A percentile compares a stretch with the other conserved stretches of the same genome.
phyloP scores from a whole-genome alignment of 2,329 filamentous ascomycete genomes.

The Penicillium aurantiogriseum region DNA sequence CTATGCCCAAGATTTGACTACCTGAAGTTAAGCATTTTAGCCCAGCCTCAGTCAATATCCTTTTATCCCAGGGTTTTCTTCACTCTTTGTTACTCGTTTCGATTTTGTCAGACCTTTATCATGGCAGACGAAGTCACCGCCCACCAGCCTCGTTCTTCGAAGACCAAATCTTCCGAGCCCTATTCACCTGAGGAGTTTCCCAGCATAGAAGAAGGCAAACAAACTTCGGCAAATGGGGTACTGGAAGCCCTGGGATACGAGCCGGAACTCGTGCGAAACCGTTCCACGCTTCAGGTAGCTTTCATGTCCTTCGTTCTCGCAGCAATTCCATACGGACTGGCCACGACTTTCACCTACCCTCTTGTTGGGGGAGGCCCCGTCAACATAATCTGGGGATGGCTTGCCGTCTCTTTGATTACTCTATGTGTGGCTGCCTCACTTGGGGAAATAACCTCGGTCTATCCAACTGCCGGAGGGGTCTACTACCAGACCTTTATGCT shows the following conservation, averaged over 20 bases:
- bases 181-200: slow-evolving; percentile 3
- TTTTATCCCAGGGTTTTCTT: fast-evolving
- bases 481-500: slow-evolving; percentile 70
- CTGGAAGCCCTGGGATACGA: slow-evolving; percentile 58
- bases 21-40: not conserved
- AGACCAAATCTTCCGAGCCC: not conserved
- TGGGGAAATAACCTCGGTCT: slow-evolving; percentile 65
- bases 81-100: not conserved
- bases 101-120: not conserved
- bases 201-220: slow-evolving; percentile 12
- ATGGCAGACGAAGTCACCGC: slow-evolving; percentile 6
- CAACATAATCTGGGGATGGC: slow-evolving; percentile 68
- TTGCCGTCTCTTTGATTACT: slow-evolving; percentile 61
- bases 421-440: slow-evolving; percentile 62
- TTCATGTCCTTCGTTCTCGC: slow-evolving; percentile 62
- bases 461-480: slow-evolving; percentile 64
- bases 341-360: slow-evolving; percentile 66
- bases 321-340: slow-evolving; percentile 65
- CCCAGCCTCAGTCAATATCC: not conserved
- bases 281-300: slow-evolving; percentile 41
- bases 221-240: slow-evolving; percentile 16
- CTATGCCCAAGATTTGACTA: not conserved
- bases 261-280: slow-evolving; percentile 60
- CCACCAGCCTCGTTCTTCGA: not conserved
- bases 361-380: slow-evolving; percentile 65